Evolutionary conservation across 202 grass and related monocot species (phyloP).

Genomic region (Thinopyrum obtusiflorum): DNA sequence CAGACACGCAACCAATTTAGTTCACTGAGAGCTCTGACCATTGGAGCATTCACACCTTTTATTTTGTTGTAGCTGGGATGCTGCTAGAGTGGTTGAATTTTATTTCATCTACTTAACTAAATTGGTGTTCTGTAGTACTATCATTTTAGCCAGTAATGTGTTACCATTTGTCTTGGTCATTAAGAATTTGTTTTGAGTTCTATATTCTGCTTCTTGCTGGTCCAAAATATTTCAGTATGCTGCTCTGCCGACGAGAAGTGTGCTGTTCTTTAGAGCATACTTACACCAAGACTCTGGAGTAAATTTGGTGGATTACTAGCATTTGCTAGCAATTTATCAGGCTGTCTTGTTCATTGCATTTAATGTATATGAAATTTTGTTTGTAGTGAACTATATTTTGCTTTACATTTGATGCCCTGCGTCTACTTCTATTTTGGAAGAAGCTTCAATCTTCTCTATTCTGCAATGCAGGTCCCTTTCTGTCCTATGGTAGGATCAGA

Average conservation of each 20-base stretch:
- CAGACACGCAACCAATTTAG: neutral
- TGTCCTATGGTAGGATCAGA: conserved; percentile 99
- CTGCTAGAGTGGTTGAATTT: neutral
- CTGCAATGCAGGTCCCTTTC: conserved; percentile 69
- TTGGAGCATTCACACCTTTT: neutral
- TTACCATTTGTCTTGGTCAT: neutral
- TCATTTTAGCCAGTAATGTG: neutral
- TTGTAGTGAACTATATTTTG: neutral
- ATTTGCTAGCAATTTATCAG: neutral
- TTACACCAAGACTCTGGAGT: neutral
- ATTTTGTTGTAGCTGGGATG: neutral
- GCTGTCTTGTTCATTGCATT: neutral
- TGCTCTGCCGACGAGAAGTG: neutral
- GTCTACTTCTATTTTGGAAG: neutral
- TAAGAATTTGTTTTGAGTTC: neutral
- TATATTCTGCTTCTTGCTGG: neutral
- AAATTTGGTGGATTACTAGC: neutral
- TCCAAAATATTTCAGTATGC: neutral
- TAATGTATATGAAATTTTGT: neutral
- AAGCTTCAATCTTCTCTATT: neutral
- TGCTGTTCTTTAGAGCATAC: neutral
- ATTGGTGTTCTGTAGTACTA: neutral
- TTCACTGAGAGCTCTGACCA: neutral
- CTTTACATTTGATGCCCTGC: neutral
- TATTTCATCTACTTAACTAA: conserved; percentile 6